A percentile compares a stretch with the other conserved stretches of the same genome.
Conservation (phyloP, 2,329 filamentous ascomycete species). For the Colletotrichum sp. region DNA sequence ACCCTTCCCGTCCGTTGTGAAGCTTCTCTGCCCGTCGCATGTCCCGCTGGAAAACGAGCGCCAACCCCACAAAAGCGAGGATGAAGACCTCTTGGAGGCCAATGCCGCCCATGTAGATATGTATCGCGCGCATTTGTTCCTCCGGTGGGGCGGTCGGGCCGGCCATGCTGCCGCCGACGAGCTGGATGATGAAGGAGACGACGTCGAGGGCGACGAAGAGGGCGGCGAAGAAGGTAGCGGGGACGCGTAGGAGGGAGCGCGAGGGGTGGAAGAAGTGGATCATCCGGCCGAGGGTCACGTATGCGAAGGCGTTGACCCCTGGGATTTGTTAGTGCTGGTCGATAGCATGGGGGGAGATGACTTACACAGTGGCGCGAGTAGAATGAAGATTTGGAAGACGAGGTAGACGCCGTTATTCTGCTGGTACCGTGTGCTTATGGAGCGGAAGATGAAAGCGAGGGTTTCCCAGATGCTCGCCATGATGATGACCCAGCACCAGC, state of each 20-base stretch:
- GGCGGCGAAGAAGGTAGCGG: slow-evolving; percentile 37
- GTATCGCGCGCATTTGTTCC: slow-evolving; percentile 34
- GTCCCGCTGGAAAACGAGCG: slow-evolving; percentile 39
- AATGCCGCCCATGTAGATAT: slow-evolving; percentile 57
- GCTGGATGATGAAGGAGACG: slow-evolving; percentile 36
- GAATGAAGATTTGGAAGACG: slow-evolving; percentile 30
- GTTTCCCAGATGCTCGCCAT: slow-evolving; percentile 38
- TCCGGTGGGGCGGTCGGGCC: slow-evolving; percentile 27
- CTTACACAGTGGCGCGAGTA: slow-evolving; percentile 33
- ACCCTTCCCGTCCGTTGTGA: not conserved
- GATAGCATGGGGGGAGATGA: not conserved
- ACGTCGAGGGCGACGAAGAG: slow-evolving; percentile 47
- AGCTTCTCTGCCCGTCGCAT: slow-evolving; percentile 25
- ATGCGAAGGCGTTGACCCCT: slow-evolving; percentile 52
- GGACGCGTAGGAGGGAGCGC: slow-evolving; percentile 38
- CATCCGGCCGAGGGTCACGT: slow-evolving; percentile 51
- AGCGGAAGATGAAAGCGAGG: slow-evolving; percentile 30
- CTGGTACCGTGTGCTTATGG: slow-evolving; percentile 30
- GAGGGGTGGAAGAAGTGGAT: slow-evolving; percentile 46
- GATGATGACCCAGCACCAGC: slow-evolving; percentile 40
- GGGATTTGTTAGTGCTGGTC: not conserved
- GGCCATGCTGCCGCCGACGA: slow-evolving; percentile 35
- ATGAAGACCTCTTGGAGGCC: slow-evolving; percentile 56
- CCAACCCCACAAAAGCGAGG: slow-evolving; percentile 46
- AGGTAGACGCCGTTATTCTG: slow-evolving; percentile 27